These are phyloP conservation scores for Lactifluus rugatus DNA, from an alignment of 768 basidiomycete genomes.

Conservation along the genomic window DNA sequence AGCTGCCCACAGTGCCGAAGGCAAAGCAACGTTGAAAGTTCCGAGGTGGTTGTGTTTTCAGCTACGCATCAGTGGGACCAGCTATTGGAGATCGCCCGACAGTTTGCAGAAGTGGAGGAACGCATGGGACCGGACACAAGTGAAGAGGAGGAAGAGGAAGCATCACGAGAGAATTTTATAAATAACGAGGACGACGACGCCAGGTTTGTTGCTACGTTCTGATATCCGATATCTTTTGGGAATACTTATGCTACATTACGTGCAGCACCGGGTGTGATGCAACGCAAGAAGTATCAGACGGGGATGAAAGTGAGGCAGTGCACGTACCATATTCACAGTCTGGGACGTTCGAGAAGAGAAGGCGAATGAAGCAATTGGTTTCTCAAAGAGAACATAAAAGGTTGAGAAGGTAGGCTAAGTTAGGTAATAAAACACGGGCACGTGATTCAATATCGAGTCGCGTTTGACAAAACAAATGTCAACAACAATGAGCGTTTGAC, in stretches of 20 bases:
- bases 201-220: background rate
- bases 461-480: slow-evolving; percentile 14
- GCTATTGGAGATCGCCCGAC: slow-evolving; percentile 31
- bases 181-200: slow-evolving; percentile 20
- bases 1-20: slow-evolving; percentile 33
- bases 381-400: background rate
- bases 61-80: slow-evolving; percentile 37
- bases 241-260: background rate
- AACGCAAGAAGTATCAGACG: background rate
- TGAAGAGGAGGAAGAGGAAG: slow-evolving; percentile 36
- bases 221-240: background rate
- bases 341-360: slow-evolving; percentile 5
- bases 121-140: slow-evolving; percentile 30
- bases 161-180: slow-evolving; percentile 24
- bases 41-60: slow-evolving; percentile 30
- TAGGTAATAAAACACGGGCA: slow-evolving; percentile 16
- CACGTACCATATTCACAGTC: slow-evolving; percentile 1
- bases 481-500: slow-evolving; percentile 2
- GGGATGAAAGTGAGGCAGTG: background rate
- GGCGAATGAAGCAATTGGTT: slow-evolving; percentile 1
- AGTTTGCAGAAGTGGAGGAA: slow-evolving; percentile 32
- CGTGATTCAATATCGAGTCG: slow-evolving; percentile 5
- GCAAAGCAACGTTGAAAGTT: slow-evolving; percentile 24
- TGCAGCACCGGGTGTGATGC: background rate
- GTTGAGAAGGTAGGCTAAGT: background rate